Evolutionary conservation across 805 yeast genomes (phyloP).

Genomic region (Candida verbasci): DNA sequence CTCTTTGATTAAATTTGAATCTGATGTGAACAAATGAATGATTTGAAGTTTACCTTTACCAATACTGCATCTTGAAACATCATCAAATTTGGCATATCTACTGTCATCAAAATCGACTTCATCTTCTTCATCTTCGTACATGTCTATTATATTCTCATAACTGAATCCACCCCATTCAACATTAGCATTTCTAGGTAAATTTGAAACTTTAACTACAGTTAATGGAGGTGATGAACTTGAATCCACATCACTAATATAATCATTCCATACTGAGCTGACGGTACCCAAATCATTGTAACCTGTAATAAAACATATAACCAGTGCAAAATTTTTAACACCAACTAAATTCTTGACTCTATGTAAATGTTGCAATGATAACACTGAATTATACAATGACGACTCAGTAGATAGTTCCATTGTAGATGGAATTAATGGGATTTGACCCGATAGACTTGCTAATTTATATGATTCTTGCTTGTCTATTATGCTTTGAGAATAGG

Average conservation of each 20-base stretch:
- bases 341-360: conserved; percentile 56
- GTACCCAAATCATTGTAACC: conserved; percentile 19
- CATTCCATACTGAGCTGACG: conserved; percentile 41
- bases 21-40: conserved; percentile 14
- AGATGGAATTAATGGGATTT: conserved; percentile 78
- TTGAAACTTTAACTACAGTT: conserved; percentile 50
- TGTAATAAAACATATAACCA: conserved; percentile 55
- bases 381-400: conserved; percentile 30
- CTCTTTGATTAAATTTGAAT: conserved; percentile 6
- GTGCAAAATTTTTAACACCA: conserved; percentile 40
- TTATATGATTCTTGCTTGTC: conserved; percentile 37
- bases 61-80: conserved; percentile 11
- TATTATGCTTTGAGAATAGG: conserved; percentile 82
- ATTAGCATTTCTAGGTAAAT: conserved; percentile 58
- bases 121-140: conserved; percentile 38
- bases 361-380: conserved; percentile 72
- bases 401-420: conserved; percentile 47
- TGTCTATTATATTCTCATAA: conserved; percentile 31
- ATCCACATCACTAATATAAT: conserved; percentile 23
- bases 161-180: conserved; percentile 76
- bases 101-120: not conserved
- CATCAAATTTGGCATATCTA: conserved; percentile 9
- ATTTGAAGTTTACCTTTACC: conserved; percentile 7
- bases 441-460: conserved; percentile 74
- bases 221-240: conserved; percentile 23